phyloP scores from a whole-genome alignment of 495 filamentous ascomycete genomes.

The Lasiosphaeriaceae sp. region DNA sequence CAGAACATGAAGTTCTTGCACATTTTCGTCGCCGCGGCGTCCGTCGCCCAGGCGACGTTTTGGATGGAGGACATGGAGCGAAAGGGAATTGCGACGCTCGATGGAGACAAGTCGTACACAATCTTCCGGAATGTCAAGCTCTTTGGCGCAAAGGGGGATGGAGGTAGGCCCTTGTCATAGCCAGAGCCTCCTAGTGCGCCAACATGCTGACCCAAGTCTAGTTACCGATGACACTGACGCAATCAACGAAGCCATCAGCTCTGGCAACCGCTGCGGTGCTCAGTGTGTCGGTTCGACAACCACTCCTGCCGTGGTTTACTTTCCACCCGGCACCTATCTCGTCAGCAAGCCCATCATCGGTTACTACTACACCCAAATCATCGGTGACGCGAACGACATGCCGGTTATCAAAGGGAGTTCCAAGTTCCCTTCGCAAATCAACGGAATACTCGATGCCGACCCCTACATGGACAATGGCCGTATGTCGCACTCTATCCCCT shows the following conservation, averaged over 20 bases:
- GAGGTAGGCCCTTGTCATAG: constrained; percentile 25
- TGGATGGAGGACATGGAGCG: constrained; percentile 40
- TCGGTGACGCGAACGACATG: constrained; percentile 54
- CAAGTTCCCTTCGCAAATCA: constrained; percentile 43
- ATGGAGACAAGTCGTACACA: constrained; percentile 49
- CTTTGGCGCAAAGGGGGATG: constrained; percentile 73
- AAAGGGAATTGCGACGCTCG: constrained; percentile 41
- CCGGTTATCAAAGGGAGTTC: constrained; percentile 68
- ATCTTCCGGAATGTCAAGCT: constrained; percentile 81
- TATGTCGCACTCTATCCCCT: not conserved
- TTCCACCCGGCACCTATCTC: constrained; percentile 62
- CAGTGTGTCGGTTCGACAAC: constrained; percentile 74
- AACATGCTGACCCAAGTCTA: constrained; percentile 31
- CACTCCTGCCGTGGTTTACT: constrained; percentile 67
- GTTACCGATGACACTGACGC: constrained; percentile 76
- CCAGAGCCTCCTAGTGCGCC: not conserved
- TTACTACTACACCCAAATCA: constrained; percentile 63
- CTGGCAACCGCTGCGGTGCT: constrained; percentile 72
- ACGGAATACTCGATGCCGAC: constrained; percentile 23
- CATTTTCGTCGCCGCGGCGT: constrained; percentile 9
- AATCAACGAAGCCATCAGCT: constrained; percentile 76
- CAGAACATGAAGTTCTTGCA: constrained; percentile 12
- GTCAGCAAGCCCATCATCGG: constrained; percentile 56
- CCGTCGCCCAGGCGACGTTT: constrained; percentile 12
- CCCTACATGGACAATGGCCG: constrained; percentile 21